phyloP scores from a whole-genome alignment of 208 protist genomes.

The Acanthamoeba lenticulata region DNA sequence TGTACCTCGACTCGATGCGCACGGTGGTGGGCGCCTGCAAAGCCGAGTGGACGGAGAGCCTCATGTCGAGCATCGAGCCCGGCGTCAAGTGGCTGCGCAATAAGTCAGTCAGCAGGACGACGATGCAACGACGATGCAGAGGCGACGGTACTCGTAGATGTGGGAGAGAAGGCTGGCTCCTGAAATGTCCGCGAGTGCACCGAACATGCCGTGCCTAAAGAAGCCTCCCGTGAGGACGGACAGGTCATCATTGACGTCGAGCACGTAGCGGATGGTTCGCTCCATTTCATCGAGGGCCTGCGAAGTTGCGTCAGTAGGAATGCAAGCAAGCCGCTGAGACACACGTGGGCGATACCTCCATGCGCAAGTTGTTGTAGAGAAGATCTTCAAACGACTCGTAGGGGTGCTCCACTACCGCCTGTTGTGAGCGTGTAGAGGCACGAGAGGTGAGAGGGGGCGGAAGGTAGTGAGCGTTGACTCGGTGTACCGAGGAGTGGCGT shows the following conservation, averaged over 20 bases:
- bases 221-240: background rate
- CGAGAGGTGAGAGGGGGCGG: too few relatives aligned
- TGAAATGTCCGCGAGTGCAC: background rate
- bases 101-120: background rate
- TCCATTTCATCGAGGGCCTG: background rate
- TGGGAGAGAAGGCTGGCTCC: background rate
- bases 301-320: background rate
- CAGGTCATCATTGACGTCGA: background rate
- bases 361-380: background rate
- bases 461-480: background rate
- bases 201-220: conserved; percentile 13
- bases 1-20: background rate
- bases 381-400: background rate
- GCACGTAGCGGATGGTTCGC: background rate
- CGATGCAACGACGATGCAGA: background rate
- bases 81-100: background rate
- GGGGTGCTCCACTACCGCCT: background rate
- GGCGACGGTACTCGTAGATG: background rate
- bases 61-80: background rate
- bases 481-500: background rate
- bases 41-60: background rate
- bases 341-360: background rate
- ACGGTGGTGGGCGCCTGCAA: background rate
- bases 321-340: background rate
- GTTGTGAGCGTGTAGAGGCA: too few relatives aligned